phyloP scores from a whole-genome alignment of 108 stramenopile species.

The Cyclostephanos tholiformis region DNA sequence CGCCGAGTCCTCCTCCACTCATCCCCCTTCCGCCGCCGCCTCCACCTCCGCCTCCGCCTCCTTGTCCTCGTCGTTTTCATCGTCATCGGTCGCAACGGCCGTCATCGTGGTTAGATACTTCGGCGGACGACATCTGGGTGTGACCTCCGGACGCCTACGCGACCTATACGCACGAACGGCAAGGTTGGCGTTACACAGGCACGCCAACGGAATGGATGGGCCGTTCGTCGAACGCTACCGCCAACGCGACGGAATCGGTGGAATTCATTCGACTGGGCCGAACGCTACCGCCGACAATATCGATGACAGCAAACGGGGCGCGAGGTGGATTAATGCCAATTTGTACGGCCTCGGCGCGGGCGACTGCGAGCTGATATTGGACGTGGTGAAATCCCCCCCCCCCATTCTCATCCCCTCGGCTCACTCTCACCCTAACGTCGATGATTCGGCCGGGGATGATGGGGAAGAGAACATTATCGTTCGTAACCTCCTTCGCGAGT shows the following conservation, averaged over 20 bases:
- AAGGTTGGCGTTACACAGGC: conserved; percentile 60
- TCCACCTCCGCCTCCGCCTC: no score
- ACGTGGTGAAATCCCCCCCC: conserved; percentile 42
- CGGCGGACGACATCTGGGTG: conserved; percentile 55
- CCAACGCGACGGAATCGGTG: conserved; percentile 17
- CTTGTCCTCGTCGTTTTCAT: no score
- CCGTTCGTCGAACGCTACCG: conserved; percentile 46
- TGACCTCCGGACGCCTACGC: conserved; percentile 69
- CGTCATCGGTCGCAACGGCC: conserved; percentile 30
- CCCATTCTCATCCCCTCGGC: no score
- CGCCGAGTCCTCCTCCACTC: no score
- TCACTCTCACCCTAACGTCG: no score
- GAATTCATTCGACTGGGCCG: no score
- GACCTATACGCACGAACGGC: conserved; percentile 57
- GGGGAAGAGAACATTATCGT: conserved; percentile 25
- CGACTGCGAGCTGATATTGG: conserved; percentile 70
- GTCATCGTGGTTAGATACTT: conserved; percentile 70
- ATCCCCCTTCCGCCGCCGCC: no score
- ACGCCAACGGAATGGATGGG: conserved; percentile 30
- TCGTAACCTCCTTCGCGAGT: conserved; percentile 45
- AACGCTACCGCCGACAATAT: no score
- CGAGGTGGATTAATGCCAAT: neutral
- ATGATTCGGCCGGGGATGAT: neutral
- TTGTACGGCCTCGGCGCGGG: conserved; percentile 77
- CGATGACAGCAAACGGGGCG: no score